Conservation (phyloP, 331 rosid species). For the Malus hybrid region DNA sequence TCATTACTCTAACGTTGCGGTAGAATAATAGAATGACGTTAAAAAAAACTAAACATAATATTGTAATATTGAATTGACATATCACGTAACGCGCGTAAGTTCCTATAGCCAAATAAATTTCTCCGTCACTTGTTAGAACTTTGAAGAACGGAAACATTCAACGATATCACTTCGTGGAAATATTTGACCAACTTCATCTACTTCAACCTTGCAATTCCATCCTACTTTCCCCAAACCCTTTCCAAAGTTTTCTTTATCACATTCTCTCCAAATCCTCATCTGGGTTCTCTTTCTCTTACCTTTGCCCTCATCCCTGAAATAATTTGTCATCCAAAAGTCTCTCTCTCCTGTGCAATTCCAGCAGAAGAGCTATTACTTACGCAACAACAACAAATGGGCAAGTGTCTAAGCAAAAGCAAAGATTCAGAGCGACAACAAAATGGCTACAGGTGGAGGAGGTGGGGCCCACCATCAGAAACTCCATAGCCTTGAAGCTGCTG, state of each 20-base stretch:
- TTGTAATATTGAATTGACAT: no score
- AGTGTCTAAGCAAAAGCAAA: constrained; percentile 39
- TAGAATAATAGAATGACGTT: no score
- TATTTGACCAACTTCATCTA: no score
- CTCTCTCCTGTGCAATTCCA: neutral
- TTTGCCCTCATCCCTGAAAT: neutral
- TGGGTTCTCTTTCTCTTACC: constrained; percentile 4
- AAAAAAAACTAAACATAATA: no score
- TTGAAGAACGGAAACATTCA: no score
- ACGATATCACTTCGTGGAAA: no score
- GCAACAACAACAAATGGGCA: constrained; percentile 39
- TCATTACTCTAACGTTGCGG: no score
- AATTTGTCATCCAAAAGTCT: constrained; percentile 10
- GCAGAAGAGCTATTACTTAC: neutral
- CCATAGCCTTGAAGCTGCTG: constrained; percentile 32
- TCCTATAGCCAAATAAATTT: no score
- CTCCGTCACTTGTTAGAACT: no score
- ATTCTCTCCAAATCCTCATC: constrained; percentile 5
- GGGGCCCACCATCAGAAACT: constrained; percentile 23
- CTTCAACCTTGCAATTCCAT: neutral
- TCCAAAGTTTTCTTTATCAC: neutral
- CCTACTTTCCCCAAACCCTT: neutral
- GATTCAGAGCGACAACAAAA: constrained; percentile 18
- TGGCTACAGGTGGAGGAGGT: constrained; percentile 20
- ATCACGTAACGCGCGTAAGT: no score